Conservation (phyloP, 2,329 filamentous ascomycete species). For the Grosmannia clavigera region DNA sequence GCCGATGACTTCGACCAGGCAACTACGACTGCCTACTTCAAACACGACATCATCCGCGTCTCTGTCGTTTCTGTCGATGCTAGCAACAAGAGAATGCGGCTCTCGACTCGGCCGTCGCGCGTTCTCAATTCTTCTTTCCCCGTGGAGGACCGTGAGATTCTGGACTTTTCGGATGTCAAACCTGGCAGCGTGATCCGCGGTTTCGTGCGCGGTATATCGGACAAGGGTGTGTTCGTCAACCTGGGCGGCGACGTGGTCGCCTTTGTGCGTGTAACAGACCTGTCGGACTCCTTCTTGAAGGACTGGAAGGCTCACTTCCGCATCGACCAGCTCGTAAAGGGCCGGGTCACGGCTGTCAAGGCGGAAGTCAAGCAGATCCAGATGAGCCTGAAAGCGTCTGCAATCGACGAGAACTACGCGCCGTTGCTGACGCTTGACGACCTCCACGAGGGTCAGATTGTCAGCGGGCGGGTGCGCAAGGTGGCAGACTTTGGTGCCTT, state of each 20-base stretch:
- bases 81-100: conserved; percentile 69
- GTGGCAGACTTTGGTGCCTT: conserved; percentile 95
- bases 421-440: conserved; percentile 64
- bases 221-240: conserved; percentile 79
- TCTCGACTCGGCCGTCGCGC: conserved; percentile 78
- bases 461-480: conserved; percentile 85
- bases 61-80: conserved; percentile 70
- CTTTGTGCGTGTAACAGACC: conserved; percentile 72
- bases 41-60: conserved; percentile 81
- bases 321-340: conserved; percentile 80
- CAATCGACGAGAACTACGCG: conserved; percentile 61
- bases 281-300: conserved; percentile 85
- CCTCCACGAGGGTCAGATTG: conserved; percentile 63
- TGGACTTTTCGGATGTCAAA: conserved; percentile 55
- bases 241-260: conserved; percentile 72
- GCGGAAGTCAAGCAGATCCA: conserved; percentile 58
- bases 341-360: conserved; percentile 67
- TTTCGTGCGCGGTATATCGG: conserved; percentile 80
- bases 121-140: conserved; percentile 75
- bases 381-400: conserved; percentile 76
- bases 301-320: conserved; percentile 90
- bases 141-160: conserved; percentile 71
- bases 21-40: conserved; percentile 61
- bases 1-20: conserved; percentile 76
- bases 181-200: conserved; percentile 73